Base-by-base conservation (phyloP, 345 rosid genomes). In the Lumnitzera littorea region DNA sequence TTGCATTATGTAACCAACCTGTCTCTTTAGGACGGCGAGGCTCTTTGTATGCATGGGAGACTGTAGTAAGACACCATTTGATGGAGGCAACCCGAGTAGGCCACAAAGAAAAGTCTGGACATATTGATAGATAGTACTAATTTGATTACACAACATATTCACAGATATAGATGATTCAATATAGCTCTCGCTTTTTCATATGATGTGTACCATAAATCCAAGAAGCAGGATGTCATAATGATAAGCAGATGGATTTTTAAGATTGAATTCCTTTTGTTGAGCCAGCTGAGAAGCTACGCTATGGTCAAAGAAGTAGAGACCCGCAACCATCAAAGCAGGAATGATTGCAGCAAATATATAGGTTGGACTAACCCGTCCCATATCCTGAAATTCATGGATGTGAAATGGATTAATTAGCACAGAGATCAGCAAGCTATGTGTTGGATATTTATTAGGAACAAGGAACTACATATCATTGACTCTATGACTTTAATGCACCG, bases 41-140 rank as follows among this genome's bases (percentile, higher is more conserved):
- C 97, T 90, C 70, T 90, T 90, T 11, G 94, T 81, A 66, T 91
- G 98, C 98, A 88, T 88, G 10, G 98, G 98, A 62, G 96, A 84
- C 57, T 91, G 96, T n/a, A 96, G 98, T 2, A 91, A 82, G 64
- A 91, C 96, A 31, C 98, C 91, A 46, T 91, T 88, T 2, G 90
- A 83, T 54, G 98, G 96, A 57, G 95, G 96, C 29, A 91, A 74
- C 5, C 96, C 91, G 13, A 86, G 48, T 69, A 91, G 66, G 55
- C 98, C 98, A 63, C 98, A 91, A 47, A 91, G 74, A 70, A 91
- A 66, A 27, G 91, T 84, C 98, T 91, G 79, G 31, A 58, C 64
- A 57, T 12, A 60, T 20, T 43, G 15, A 60, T 36, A 66, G 15
- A 29, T 25, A 13, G 58, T 15, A 20, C 43, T 8, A 36, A 1